phyloP scores from a whole-genome alignment of 2,329 filamentous ascomycete species.

The Pseudogymnoascus destructans region DNA sequence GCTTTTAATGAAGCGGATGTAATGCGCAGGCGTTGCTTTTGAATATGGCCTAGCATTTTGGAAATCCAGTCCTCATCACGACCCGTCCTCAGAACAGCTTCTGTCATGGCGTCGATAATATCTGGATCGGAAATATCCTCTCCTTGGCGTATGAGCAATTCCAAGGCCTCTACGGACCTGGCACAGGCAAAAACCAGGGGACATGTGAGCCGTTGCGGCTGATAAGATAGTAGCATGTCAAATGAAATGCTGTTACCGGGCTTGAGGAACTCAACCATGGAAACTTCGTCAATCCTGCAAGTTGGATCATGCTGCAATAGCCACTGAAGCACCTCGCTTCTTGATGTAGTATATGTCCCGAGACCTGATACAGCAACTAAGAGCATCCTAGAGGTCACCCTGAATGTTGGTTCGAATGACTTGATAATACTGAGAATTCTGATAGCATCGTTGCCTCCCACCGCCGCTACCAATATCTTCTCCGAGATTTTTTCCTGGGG shows the following conservation, averaged over 20 bases:
- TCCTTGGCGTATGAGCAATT: not conserved
- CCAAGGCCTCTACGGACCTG: not conserved
- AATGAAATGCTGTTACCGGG: not conserved
- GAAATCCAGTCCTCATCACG: not conserved
- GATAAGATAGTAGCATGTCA: not conserved
- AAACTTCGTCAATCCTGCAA: not conserved
- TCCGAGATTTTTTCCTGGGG: not conserved
- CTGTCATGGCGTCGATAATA: not conserved
- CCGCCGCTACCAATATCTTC: not conserved
- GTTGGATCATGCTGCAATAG: not conserved
- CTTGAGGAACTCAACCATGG: not conserved
- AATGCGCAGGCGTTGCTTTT: not conserved
- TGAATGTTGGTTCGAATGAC: not conserved
- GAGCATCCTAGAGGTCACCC: not conserved
- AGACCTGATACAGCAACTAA: not conserved
- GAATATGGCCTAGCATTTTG: not conserved
- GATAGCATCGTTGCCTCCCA: not conserved
- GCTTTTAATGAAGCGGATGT: not conserved
- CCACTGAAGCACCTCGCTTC: not conserved
- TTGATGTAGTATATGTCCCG: not conserved
- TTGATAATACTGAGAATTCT: not conserved
- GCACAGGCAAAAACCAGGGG: not conserved
- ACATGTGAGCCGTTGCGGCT: not conserved
- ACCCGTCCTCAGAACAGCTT: not conserved
- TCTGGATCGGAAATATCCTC: not conserved